Conservation (phyloP, 1,284 basidiomycete species). For the Kwoniella shivajii region DNA sequence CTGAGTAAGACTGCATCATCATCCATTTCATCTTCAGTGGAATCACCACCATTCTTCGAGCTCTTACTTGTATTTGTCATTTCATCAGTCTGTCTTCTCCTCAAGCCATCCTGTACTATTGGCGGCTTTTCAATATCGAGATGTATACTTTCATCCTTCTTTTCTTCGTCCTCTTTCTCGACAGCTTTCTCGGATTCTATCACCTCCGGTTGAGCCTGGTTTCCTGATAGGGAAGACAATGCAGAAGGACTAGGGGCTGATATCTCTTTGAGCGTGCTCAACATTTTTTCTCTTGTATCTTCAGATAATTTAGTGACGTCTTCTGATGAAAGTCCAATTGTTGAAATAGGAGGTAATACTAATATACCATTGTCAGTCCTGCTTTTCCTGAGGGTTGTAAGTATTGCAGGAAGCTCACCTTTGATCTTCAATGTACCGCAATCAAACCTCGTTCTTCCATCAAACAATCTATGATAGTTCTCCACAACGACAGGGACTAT, state of each 20-base stretch:
- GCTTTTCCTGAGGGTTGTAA: no score
- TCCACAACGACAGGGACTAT: constrained; percentile 91
- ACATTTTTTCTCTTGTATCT: constrained; percentile 55
- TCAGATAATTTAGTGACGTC: constrained; percentile 57
- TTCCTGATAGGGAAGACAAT: no score
- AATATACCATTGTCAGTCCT: no score
- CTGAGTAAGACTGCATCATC: constrained; percentile 53
- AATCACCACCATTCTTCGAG: constrained; percentile 27
- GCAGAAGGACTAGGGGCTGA: constrained; percentile 31
- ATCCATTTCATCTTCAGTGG: constrained; percentile 54
- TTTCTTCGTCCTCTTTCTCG: not conserved
- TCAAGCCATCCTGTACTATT: not conserved
- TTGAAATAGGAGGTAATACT: constrained; percentile 60
- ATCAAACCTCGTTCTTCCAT: constrained; percentile 76
- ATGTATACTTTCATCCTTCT: not conserved
- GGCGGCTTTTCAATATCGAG: constrained; percentile 5
- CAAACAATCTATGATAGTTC: constrained; percentile 83
- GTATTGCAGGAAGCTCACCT: constrained; percentile 68
- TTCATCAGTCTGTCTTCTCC: not conserved
- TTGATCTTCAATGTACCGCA: constrained; percentile 75
- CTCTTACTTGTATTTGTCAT: constrained; percentile 2
- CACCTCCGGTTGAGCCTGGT: not conserved
- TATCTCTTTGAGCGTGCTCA: constrained; percentile 50
- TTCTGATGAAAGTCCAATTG: constrained; percentile 53
- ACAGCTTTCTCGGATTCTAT: not conserved